Conservation (phyloP, 176 grass and related monocot genomes). For the Thinopyrum elongatum region DNA sequence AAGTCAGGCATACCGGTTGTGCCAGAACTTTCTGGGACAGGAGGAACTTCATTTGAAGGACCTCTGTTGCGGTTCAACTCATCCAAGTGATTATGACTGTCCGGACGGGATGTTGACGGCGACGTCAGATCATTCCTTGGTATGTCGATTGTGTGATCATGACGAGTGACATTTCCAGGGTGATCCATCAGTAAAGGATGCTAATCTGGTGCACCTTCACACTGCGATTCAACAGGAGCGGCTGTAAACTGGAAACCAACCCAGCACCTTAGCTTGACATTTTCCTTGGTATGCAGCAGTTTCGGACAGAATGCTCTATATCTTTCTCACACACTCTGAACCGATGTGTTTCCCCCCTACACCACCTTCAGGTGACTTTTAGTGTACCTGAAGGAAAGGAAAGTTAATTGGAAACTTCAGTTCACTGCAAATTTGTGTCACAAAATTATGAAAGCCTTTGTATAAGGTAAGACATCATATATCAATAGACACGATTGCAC, state of each 20-base stretch:
- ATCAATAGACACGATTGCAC: constrained; percentile 23
- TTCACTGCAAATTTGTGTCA: not conserved
- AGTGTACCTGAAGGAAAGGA: constrained; percentile 43
- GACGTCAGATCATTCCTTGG: constrained; percentile 53
- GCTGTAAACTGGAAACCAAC: not conserved
- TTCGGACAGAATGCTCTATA: not conserved
- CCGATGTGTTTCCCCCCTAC: not conserved
- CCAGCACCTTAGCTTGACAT: constrained; percentile 1
- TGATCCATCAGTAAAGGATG: constrained; percentile 53
- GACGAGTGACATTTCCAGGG: constrained; percentile 36
- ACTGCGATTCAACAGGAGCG: not conserved
- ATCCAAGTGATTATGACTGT: constrained; percentile 20
- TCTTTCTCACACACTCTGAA: constrained; percentile 10
- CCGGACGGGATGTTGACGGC: constrained; percentile 42
- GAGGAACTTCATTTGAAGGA: constrained; percentile 27
- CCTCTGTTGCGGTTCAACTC: constrained; percentile 28
- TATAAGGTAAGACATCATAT: constrained; percentile 23
- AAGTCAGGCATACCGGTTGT: constrained; percentile 30
- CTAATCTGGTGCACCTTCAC: constrained; percentile 10
- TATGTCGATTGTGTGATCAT: constrained; percentile 77
- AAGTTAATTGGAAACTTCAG: not conserved
- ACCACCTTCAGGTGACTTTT: constrained; percentile 5
- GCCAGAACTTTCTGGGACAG: constrained; percentile 32
- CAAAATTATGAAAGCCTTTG: not conserved
- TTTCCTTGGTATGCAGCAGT: constrained; percentile 6